Base-by-base conservation (phyloP, 768 basidiomycete genomes). In the Holtermannia corniformis region DNA sequence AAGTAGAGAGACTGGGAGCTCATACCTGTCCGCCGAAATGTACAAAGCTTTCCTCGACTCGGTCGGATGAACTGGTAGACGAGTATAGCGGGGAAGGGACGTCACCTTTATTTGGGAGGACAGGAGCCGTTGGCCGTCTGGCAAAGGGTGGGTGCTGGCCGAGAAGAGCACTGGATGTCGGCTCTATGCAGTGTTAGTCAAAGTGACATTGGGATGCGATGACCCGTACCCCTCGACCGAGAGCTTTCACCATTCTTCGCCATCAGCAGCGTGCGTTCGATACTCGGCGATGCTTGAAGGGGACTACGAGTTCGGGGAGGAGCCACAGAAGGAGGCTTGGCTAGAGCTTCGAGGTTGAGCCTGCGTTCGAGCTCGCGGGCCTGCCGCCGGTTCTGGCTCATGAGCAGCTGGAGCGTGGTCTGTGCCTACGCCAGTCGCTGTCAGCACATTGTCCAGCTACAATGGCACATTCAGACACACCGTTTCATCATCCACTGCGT, bases 301-400 rank as follows among this genome's bases (percentile, higher is more conserved):
- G n/a, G n/a, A n/a, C n/a, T n/a, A n/a, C n/a, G n/a, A n/a, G n/a
- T n/a, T n/a, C n/a, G n/a, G n/a, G n/a, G n/a, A n/a, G n/a, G n/a
- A n/a, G n/a, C n/a, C n/a, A n/a, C n/a, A n/a, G n/a, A n/a, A n/a
- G n/a, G n/a, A n/a, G n/a, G n/a, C n/a, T 7, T 32, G 45, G 20
- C 43, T 47, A 21, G 45, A 47, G 32, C 16, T 16, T 37, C 32
- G 32, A 16, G 7, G 32, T 37, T 37, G 10, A 65, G 60, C 26
- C 67, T 51, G 25, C 70, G 40, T 44, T 65, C 62, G 11, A 69
- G 47, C 51, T 69, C 67, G 21, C 52, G 50, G 12, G 61, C 58
- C n/a, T 68, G 54, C 45, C 65, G 69, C 16, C 59, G 53, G 52
- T 72, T 66, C 50, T 72, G 70, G 10, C 56, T 52, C 3, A 54